Conservation (phyloP, 768 basidiomycete genomes). For the Psilocybe cyanescens region DNA sequence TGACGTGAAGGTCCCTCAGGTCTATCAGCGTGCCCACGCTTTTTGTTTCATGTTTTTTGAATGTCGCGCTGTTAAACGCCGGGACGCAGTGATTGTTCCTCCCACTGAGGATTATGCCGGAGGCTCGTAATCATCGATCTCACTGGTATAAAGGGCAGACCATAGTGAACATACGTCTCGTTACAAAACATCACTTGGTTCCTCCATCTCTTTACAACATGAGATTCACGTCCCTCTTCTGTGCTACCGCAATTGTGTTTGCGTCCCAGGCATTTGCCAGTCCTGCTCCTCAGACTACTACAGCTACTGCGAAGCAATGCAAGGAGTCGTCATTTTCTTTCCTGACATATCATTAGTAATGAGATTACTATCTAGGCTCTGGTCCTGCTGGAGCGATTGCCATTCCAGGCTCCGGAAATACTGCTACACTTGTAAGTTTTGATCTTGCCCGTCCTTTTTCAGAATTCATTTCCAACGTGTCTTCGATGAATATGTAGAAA, state of each 20-base stretch:
- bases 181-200: background rate
- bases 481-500: background rate
- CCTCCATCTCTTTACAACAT: background rate
- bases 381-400: conserved; percentile 1
- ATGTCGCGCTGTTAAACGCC: no score
- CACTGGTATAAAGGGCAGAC: background rate
- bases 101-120: no score
- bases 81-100: no score
- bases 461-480: background rate
- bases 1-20: background rate
- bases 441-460: background rate
- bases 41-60: no score
- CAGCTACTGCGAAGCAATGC: background rate
- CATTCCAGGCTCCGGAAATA: background rate
- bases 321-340: background rate
- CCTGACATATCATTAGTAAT: background rate
- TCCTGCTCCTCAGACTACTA: conserved; percentile 3
- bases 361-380: background rate
- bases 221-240: conserved; percentile 3
- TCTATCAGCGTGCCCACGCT: background rate
- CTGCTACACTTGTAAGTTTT: background rate
- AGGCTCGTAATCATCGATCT: background rate
- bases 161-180: background rate
- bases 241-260: background rate
- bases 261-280: conserved; percentile 4